Percentiles rank a stretch among this genome's conserved stretches.
phyloP scores from a whole-genome alignment of 1,284 basidiomycete genomes.

The Clitocybe nebularis region DNA sequence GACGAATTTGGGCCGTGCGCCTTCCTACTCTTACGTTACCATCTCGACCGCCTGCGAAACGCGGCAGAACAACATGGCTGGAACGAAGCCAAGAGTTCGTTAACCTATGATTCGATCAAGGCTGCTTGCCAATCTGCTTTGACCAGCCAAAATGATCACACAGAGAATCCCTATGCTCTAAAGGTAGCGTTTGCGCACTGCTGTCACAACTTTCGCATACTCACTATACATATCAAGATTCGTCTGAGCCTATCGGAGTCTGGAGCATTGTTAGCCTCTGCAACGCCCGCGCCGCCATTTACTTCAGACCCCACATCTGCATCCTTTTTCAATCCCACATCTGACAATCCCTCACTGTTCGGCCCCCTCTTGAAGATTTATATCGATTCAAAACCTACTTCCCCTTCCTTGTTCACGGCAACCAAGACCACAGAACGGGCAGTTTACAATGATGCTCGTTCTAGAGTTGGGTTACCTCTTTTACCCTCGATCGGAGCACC shows the following conservation, averaged over 20 bases:
- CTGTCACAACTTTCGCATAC: neutral
- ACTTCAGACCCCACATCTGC: conserved; percentile 40
- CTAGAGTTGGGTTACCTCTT: conserved; percentile 43
- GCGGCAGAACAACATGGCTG: conserved; percentile 51
- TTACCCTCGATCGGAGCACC: conserved; percentile 23
- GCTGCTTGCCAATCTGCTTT: conserved; percentile 41
- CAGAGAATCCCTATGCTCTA: conserved; percentile 21
- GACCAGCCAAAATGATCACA: conserved; percentile 21
- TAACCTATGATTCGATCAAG: conserved; percentile 38
- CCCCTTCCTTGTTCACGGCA: conserved; percentile 50
- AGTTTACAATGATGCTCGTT: conserved; percentile 58
- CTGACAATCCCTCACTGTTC: conserved; percentile 21
- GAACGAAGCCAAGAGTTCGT: conserved; percentile 29
- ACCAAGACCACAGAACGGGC: conserved; percentile 68
- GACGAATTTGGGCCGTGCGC: conserved; percentile 45
- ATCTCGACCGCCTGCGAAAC: conserved; percentile 51
- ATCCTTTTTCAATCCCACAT: conserved; percentile 33
- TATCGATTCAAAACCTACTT: conserved; percentile 52
- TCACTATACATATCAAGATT: conserved; percentile 36
- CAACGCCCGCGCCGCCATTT: conserved; percentile 35
- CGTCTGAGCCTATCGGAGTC: conserved; percentile 48
- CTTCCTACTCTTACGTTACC: conserved; percentile 56
- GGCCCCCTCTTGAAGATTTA: conserved; percentile 36
- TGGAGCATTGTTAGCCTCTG: conserved; percentile 42
- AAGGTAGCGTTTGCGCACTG: conserved; percentile 25